A percentile compares a stretch with the other conserved stretches of the same genome.
phyloP scores from a whole-genome alignment of 2,329 filamentous ascomycete genomes.

The Aspergillus sp. region DNA sequence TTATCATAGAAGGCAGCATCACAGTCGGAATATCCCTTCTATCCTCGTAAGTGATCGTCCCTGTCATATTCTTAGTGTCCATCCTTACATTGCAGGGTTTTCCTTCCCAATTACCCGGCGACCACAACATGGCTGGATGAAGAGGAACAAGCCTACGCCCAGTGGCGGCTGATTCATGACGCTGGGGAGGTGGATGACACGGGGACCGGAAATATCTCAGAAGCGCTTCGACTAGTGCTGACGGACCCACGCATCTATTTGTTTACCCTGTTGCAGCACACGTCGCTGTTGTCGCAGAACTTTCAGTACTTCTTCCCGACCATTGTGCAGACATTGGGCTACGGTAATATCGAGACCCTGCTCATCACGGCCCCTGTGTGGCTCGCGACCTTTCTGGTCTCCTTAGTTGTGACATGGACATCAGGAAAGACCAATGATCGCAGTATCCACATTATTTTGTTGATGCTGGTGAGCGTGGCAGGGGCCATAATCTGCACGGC shows the following conservation, averaged over 20 bases:
- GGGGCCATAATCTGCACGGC: conserved; percentile 53
- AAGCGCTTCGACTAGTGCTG: conserved; percentile 38
- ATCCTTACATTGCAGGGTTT: conserved; percentile 28
- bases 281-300: conserved; percentile 45
- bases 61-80: too few species aligned
- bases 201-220: conserved; percentile 35
- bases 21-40: conserved; percentile 32
- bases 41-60: conserved; percentile 23
- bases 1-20: conserved; percentile 33
- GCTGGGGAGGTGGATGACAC: conserved; percentile 40
- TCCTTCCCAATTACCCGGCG: conserved; percentile 46
- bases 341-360: conserved; percentile 41
- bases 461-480: conserved; percentile 47
- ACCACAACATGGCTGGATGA: conserved; percentile 48
- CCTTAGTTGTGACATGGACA: conserved; percentile 49
- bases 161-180: conserved; percentile 47
- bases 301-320: conserved; percentile 62
- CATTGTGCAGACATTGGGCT: conserved; percentile 56
- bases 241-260: conserved; percentile 28
- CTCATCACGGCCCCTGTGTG: conserved; percentile 47
- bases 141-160: conserved; percentile 49
- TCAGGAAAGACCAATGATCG: conserved; percentile 50
- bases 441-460: conserved; percentile 49
- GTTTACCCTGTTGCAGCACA: conserved; percentile 43
- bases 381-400: conserved; percentile 51